These are phyloP conservation scores for Phytophthora ramorum DNA, from an alignment of 352 stramenopile species.

Conservation along the genomic window DNA sequence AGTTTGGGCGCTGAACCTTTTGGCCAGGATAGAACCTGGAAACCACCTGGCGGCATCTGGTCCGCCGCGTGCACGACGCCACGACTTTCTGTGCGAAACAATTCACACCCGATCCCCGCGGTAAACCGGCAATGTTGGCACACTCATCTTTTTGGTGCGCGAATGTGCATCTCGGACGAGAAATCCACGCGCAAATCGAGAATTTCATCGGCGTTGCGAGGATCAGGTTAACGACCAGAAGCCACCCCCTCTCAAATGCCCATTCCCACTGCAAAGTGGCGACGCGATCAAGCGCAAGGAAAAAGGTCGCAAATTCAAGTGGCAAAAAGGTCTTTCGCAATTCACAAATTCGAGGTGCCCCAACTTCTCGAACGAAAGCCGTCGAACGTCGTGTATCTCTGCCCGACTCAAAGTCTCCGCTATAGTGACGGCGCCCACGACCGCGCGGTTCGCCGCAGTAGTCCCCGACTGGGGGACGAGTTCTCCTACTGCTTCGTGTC, in stretches of 20 bases:
- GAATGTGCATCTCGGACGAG: background rate
- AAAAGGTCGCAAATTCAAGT: background rate
- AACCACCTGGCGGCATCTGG: conserved; percentile 32
- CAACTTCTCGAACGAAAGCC: too few relatives aligned
- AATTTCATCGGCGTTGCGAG: too few relatives aligned
- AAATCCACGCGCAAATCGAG: background rate
- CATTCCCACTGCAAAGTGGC: background rate
- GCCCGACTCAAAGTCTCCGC: too few relatives aligned
- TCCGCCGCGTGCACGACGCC: conserved; percentile 15
- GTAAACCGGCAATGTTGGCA: too few relatives aligned
- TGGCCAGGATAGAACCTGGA: conserved; percentile 16
- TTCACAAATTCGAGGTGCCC: background rate
- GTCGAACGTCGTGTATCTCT: too few relatives aligned
- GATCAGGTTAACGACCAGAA: too few relatives aligned
- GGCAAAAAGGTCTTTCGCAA: background rate
- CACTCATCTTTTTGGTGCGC: background rate
- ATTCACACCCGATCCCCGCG: conserved; percentile 8
- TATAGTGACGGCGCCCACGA: too few relatives aligned
- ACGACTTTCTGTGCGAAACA: conserved; percentile 8
- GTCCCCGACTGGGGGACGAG: too few relatives aligned
- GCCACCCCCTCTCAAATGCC: background rate
- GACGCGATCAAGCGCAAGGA: too few relatives aligned
- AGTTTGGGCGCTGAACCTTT: background rate
- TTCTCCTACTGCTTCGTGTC: too few relatives aligned
- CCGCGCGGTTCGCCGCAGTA: too few relatives aligned